phyloP scores from a whole-genome alignment of 208 protist genomes.

The Leishmania arabica region DNA sequence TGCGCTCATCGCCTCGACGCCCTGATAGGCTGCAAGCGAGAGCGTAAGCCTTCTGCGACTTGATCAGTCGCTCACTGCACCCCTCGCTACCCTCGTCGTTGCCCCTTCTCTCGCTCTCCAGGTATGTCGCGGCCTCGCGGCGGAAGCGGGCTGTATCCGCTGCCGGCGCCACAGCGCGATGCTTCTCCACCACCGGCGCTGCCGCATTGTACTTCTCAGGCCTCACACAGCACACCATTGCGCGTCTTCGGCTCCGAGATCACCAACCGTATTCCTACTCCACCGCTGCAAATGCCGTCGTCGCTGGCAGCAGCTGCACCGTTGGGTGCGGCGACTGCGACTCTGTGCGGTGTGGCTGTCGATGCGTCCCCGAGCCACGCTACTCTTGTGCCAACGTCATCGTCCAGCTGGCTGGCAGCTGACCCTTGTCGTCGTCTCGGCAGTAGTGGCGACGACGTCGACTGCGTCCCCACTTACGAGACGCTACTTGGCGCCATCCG shows the following conservation, averaged over 20 bases:
- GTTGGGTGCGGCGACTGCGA: not conserved
- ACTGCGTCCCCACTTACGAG: not conserved
- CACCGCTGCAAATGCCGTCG: not conserved
- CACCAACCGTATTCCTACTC: conserved; percentile 4
- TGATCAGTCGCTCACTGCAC: not conserved
- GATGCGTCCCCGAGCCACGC: not conserved
- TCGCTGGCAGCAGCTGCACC: not conserved
- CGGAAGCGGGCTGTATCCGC: not conserved
- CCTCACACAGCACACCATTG: not conserved
- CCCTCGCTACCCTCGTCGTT: not conserved
- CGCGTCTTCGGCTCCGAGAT: conserved; percentile 11
- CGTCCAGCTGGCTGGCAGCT: not conserved
- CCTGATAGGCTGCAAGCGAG: not conserved
- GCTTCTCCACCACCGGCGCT: not conserved
- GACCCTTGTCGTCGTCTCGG: not conserved
- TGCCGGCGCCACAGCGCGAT: not conserved
- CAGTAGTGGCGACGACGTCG: not conserved
- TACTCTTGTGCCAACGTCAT: not conserved
- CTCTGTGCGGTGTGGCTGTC: not conserved
- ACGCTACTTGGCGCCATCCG: not conserved
- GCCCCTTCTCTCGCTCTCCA: not conserved
- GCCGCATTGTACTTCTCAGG: not conserved
- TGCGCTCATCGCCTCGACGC: not conserved
- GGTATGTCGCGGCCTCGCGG: not conserved
- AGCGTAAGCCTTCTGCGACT: not conserved